These are phyloP conservation scores for Malassezia yamatoensis DNA, from an alignment of 1,284 basidiomycete genomes.

Conservation along the genomic window DNA sequence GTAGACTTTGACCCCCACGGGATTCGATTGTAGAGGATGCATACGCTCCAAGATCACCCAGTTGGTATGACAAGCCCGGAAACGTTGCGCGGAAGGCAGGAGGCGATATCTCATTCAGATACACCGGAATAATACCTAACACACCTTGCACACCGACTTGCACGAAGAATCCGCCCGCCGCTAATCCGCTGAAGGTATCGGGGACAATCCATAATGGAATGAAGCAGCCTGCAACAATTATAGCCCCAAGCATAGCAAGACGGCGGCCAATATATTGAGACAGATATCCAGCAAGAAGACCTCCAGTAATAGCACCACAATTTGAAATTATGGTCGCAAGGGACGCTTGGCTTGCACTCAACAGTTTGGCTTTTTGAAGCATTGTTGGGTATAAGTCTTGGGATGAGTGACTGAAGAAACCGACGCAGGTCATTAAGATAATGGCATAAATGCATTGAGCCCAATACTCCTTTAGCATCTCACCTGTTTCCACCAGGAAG, in stretches of 20 bases:
- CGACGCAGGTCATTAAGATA: constrained; percentile 58
- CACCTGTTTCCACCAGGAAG: constrained; percentile 62
- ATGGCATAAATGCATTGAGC: constrained; percentile 69
- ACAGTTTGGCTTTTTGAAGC: constrained; percentile 31
- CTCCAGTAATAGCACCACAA: constrained; percentile 66
- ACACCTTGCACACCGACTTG: constrained; percentile 50
- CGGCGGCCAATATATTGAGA: constrained; percentile 81
- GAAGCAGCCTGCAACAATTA: constrained; percentile 28
- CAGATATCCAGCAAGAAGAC: constrained; percentile 63
- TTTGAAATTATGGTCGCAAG: constrained; percentile 85
- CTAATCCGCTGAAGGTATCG: constrained; percentile 43
- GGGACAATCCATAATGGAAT: constrained; percentile 50
- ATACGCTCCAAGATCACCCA: constrained; percentile 64
- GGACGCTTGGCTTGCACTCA: constrained; percentile 56
- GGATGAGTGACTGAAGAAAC: constrained; percentile 62
- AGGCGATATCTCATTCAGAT: constrained; percentile 79
- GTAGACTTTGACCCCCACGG: constrained; percentile 52
- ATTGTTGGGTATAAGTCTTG: constrained; percentile 44
- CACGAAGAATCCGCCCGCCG: constrained; percentile 52
- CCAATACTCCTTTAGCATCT: constrained; percentile 78
- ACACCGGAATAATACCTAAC: constrained; percentile 63
- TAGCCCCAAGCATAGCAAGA: constrained; percentile 65
- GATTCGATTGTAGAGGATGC: constrained; percentile 87
- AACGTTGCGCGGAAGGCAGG: constrained; percentile 87
- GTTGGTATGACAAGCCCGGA: constrained; percentile 79